A percentile compares a stretch with the other conserved stretches of the same genome.
These are phyloP conservation scores for Pelargonium citronellum DNA, from an alignment of 441 rosid species.

Conservation along the genomic window DNA sequence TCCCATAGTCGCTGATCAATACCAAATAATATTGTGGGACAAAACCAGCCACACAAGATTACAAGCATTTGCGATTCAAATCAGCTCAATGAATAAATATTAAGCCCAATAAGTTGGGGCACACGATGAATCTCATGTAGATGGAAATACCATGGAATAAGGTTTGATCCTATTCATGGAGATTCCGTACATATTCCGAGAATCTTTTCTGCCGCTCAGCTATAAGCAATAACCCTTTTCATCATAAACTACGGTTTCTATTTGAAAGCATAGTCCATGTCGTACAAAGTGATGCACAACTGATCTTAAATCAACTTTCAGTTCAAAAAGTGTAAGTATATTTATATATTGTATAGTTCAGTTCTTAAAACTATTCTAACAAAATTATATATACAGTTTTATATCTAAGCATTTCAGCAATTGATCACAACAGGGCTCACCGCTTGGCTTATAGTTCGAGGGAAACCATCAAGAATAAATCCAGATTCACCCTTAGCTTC, in stretches of 20 bases:
- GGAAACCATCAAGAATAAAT: constrained; percentile 93
- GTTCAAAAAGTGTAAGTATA: not conserved
- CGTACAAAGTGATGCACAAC: not conserved
- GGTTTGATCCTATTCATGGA: constrained; percentile 15
- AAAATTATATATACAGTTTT: not conserved
- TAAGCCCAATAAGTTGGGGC: no score
- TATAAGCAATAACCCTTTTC: not conserved
- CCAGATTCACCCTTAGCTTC: constrained; percentile 79
- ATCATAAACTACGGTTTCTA: not conserved
- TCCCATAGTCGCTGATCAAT: not conserved
- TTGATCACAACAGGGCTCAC: constrained; percentile 36
- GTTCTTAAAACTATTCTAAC: not conserved
- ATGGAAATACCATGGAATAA: constrained; percentile 12
- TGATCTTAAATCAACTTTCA: not conserved
- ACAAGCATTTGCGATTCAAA: not conserved
- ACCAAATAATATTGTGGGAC: not conserved
- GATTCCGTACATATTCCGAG: constrained; percentile 13
- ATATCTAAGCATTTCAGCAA: constrained; percentile 6
- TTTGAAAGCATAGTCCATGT: not conserved
- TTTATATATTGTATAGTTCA: not conserved
- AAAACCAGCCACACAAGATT: not conserved
- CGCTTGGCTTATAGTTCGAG: constrained; percentile 86
- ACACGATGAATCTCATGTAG: not conserved
- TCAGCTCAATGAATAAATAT: not conserved
- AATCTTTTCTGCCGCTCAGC: no score